Evolutionary conservation across 1,139 yeast genomes (phyloP), one percentile per base, ranked within the genome.

Genomic region (Diutina pseudorugosa): DNA sequence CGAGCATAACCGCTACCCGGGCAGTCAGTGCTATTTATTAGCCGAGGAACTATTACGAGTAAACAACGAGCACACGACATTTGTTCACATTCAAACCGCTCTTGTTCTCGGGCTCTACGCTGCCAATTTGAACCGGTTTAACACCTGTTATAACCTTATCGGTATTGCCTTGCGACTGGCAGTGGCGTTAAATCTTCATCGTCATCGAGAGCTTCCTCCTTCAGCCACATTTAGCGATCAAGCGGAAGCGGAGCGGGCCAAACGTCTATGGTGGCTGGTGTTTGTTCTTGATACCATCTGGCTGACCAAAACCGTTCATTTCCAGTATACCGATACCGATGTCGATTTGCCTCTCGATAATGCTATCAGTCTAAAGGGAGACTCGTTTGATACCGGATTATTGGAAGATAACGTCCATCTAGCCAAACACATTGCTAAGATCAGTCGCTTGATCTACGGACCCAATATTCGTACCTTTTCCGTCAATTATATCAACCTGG

Each of bases 261-360:
- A 77, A 58, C 65, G 80, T 44, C 60, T 77, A 11, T 78, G 82
- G 81, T 78, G 83, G 83, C 70, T 81, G 4, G 70, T 75, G 4
- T 77, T 73, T 58, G 70, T 76, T 6, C 68, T 76, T 56, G 81
- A 77, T 58, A 71, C 75, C 16, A 67, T 73, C 12, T 77, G 81
- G 75, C 72, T 79, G 3, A 71, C 80, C 1, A 73, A 76, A 53
- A 67, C 76, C 58, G 71, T 77, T 50, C 75, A 73, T 55, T 45
- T 45, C 40, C 49, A 45, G 11, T 73, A 70, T 56, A 69, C 76
- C 19, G 79, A 76, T 58, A 76, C 80, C 3, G 80, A 76, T 54
- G 76, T 75, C 21, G 80, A 76, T 50, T 62, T 75, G 52, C 76
- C 80, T 11, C 53, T 62, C 49, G 74, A 72, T 57, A 67, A 70